Evolutionary conservation across 192 early-diverging fungal genomes (phyloP), one percentile per base, ranked within the genome.

Genomic region (Glomus cerebriforme): DNA sequence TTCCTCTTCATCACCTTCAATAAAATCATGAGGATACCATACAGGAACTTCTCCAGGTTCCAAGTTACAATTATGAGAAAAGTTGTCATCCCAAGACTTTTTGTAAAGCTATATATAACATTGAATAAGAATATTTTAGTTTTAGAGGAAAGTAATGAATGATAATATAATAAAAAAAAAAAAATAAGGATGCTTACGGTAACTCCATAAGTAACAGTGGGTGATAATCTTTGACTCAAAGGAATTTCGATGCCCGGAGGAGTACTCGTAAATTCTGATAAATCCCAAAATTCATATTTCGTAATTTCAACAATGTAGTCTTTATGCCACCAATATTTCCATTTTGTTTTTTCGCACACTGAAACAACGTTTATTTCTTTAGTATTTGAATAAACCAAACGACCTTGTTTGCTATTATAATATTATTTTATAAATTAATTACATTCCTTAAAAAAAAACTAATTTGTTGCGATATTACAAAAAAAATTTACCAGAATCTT

Each of bases 251-350:
- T 54, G 0, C 77, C 65, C 47, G 75, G 39, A 9, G 39, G 7
- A 27, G 13, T 8, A 5, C 54, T 12, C 29, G 3, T 29, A 8
- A 26, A 17, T 19, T 47, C 24, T 58, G 19, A 22, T 29, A 43
- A 69, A n/a, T 83, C 58, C 86, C 86, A 87, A 29, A 79, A 68
- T 58, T 87, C 83, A 27, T 87, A 82, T 39, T 68, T 78, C 1
- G 81, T 79, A 9, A 87, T 71, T 37, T 87, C 86, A 2, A 87
- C 67, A 2, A 87, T 58, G 62, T 80, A 85, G 58, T 78, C 8
- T 3, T 83, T 75, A 1, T 63, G 60, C 86, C 84, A 87, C 29
- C 79, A 79, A 79, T 82, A 83, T 22, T 77, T 69, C 82, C 82
- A 83, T 59, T 80, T 82, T 7, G 84, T 82, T 59, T 83, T 85